Conservation (phyloP, 805 yeast genomes). For the Pichia rugopelliculosa region DNA sequence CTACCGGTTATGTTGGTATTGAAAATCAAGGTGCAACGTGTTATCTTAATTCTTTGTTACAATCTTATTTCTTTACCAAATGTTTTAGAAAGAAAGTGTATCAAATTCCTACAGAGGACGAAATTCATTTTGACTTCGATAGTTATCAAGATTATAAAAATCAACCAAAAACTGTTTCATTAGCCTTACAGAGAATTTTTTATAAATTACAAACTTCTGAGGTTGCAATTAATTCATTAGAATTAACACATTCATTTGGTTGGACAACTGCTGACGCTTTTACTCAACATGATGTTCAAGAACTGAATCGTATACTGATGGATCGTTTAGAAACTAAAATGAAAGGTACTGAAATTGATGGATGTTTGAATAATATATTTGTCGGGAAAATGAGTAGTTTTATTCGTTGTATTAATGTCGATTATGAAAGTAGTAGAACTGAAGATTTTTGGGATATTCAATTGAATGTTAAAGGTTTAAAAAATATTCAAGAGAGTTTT, state of each 20-base stretch:
- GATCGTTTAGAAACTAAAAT: constrained; percentile 84
- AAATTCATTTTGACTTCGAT: constrained; percentile 30
- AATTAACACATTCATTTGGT: constrained; percentile 87
- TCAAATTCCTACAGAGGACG: constrained; percentile 74
- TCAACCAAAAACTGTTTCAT: constrained; percentile 53
- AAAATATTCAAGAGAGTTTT: constrained; percentile 66
- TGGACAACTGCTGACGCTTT: constrained; percentile 96
- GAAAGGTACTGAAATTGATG: constrained; percentile 81
- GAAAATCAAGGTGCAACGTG: constrained; percentile 98
- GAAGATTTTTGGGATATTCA: constrained; percentile 99
- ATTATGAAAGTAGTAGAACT: constrained; percentile 81
- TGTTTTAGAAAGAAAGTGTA: constrained; percentile 79
- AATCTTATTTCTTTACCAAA: constrained; percentile 82
- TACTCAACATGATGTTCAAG: constrained; percentile 98
- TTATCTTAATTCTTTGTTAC: constrained; percentile 85
- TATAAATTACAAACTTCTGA: constrained; percentile 68
- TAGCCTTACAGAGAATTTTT: constrained; percentile 83
- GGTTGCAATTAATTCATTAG: constrained; percentile 76
- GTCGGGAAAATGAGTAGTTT: constrained; percentile 97
- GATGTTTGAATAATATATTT: constrained; percentile 69
- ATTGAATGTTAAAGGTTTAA: constrained; percentile 80
- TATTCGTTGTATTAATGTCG: constrained; percentile 86
- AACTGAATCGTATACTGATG: constrained; percentile 89
- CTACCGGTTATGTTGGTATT: constrained; percentile 87
- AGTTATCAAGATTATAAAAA: constrained; percentile 22